These are phyloP conservation scores for Sclerotiophoma versabilis DNA, from an alignment of 2,329 filamentous ascomycete species.

Conservation along the genomic window DNA sequence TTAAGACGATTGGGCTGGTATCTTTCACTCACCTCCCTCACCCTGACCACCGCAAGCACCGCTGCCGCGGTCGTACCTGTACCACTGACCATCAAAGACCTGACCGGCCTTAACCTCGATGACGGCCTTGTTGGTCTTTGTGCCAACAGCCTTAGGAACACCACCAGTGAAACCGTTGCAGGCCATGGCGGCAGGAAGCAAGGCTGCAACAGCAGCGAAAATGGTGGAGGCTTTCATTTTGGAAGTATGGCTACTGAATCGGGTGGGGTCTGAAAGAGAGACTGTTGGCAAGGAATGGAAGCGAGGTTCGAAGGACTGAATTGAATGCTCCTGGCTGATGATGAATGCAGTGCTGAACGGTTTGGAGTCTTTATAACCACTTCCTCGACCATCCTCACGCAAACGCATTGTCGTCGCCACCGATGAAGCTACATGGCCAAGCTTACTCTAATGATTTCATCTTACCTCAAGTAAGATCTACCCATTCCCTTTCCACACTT, in stretches of 20 bases:
- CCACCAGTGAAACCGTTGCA: slow-evolving; percentile 37
- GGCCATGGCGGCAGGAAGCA: slow-evolving; percentile 31
- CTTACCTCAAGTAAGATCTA: slow-evolving; percentile 3
- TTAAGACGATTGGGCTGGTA: not conserved
- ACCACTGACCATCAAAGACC: slow-evolving; percentile 35
- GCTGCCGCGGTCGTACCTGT: slow-evolving; percentile 35
- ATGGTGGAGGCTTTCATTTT: slow-evolving; percentile 27
- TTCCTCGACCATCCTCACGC: not conserved
- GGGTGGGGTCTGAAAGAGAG: slow-evolving; percentile 5
- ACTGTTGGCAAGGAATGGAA: not conserved
- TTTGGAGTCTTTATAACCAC: slow-evolving; percentile 9
- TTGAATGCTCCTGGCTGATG: slow-evolving; percentile 12
- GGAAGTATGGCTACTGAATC: not conserved
- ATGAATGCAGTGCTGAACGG: not conserved
- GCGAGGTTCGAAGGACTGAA: not conserved
- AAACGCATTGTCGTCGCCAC: not conserved
- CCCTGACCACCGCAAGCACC: slow-evolving; percentile 33
- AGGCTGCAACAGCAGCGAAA: slow-evolving; percentile 20
- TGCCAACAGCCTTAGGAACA: slow-evolving; percentile 31
- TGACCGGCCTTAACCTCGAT: slow-evolving; percentile 34
- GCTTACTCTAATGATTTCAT: slow-evolving; percentile 1
- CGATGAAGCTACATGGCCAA: slow-evolving; percentile 3
- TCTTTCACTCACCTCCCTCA: slow-evolving; percentile 25
- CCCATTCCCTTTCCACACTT: slow-evolving; percentile 1
- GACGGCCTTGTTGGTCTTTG: slow-evolving; percentile 36